Percentiles rank a stretch among this genome's conserved stretches.
Evolutionary conservation across 805 yeast genomes (phyloP).

Genomic region (Ascoidea rubescens): DNA sequence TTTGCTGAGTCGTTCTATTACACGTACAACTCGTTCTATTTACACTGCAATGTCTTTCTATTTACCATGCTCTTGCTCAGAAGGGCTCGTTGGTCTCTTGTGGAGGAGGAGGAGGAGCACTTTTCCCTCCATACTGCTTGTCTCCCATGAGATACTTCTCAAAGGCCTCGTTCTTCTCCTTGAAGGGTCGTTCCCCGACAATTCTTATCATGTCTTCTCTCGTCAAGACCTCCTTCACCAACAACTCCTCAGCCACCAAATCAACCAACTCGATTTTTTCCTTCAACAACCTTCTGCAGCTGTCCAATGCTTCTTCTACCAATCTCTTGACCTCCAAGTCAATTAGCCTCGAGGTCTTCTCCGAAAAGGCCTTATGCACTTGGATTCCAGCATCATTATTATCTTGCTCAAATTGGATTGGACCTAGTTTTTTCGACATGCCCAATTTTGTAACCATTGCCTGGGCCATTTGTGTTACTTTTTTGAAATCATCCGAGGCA

Average conservation of each 20-base stretch:
- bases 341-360: slow-evolving; percentile 51
- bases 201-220: slow-evolving; percentile 69
- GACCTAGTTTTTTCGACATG: slow-evolving; percentile 75
- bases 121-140: too few species aligned
- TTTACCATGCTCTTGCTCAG: too few species aligned
- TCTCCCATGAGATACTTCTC: slow-evolving; percentile 50
- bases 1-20: too few species aligned
- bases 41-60: too few species aligned
- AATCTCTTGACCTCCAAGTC: slow-evolving; percentile 59
- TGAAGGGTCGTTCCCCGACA: slow-evolving; percentile 67
- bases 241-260: slow-evolving; percentile 60
- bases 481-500: slow-evolving; percentile 85
- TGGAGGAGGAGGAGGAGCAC: too few species aligned
- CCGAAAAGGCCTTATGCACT: slow-evolving; percentile 54
- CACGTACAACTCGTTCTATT: too few species aligned
- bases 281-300: slow-evolving; percentile 41
- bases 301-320: slow-evolving; percentile 48
- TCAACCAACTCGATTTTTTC: slow-evolving; percentile 50
- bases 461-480: slow-evolving; percentile 79
- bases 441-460: slow-evolving; percentile 83
- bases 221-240: slow-evolving; percentile 63
- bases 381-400: slow-evolving; percentile 36
- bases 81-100: too few species aligned
- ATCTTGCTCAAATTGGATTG: slow-evolving; percentile 29
- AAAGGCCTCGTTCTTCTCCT: slow-evolving; percentile 74